Evolutionary conservation across 2,329 filamentous ascomycete species (phyloP), one percentile per base, ranked within the genome.

Genomic region (Dactylellina haptotyla): DNA sequence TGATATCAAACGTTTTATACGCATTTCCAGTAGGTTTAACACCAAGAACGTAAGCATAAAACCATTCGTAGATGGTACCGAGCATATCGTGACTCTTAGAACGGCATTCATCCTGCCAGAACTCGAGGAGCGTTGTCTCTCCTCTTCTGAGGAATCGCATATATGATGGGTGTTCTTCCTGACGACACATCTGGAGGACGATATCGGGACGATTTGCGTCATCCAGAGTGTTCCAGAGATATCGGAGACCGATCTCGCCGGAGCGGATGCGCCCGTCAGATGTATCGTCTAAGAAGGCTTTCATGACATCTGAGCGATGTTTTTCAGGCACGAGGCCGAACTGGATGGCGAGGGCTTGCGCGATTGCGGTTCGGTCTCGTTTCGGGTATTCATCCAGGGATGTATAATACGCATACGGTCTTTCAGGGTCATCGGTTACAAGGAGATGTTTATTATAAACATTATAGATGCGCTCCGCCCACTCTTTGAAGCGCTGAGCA

Each of bases 41-140:
- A 0, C 82, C 83, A 16, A 84, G 64, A 1, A 82, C 80, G 0
- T 80, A 80, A 25, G 79, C 79, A 50, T 84, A 84, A 58, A 83
- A 83, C 83, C 83, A 84, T 75, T 84, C 83, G 45, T 84, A 83
- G 30, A 84, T 83, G 0, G 82, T 83, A 0, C 83, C 83, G 4
- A 84, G 78, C 82, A 84, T 83, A 75, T 84, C 83, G 74, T 84
- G 83, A 50, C 83, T 83, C 75, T 83, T 83, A 14, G 79, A 81
- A 18, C 82, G 78, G 76, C 82, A 83, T 6, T 80, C 80, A 48
- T 83, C 81, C 74, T 83, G 81, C 82, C 81, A 83, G 56, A 83
- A 83, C 73, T 83, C 82, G 9, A 81, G 77, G 1, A 83, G 76
- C 0, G 80, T 83, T 1, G 82, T 83, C 72, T 84, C 83, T 0